Conservation (phyloP, 1,139 yeast genomes). For the Suhomyces bribrorum region DNA sequence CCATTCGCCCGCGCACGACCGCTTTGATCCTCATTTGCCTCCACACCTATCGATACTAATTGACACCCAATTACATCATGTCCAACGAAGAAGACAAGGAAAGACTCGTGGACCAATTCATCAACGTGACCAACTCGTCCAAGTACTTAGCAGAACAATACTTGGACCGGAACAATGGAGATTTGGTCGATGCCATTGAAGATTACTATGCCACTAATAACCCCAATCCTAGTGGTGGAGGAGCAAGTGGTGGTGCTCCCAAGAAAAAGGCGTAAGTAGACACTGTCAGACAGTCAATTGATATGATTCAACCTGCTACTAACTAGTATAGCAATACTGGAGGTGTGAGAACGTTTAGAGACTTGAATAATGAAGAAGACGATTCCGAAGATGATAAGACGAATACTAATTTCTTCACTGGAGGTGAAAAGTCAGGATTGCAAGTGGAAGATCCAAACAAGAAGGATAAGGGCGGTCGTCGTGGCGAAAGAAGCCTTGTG, state of each 20-base stretch:
- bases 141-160: slow-evolving; percentile 45
- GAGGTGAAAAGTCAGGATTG: slow-evolving; percentile 91
- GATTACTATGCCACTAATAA: slow-evolving; percentile 37
- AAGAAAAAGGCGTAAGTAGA: slow-evolving; percentile 9
- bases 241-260: slow-evolving; percentile 12
- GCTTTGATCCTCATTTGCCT: slow-evolving; percentile 11
- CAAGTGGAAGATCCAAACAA: slow-evolving; percentile 91
- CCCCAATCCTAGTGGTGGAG: slow-evolving; percentile 5
- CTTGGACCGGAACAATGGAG: slow-evolving; percentile 39
- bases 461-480: slow-evolving; percentile 29
- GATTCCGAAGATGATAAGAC: slow-evolving; percentile 66
- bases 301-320: slow-evolving; percentile 1
- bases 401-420: slow-evolving; percentile 81
- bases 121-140: slow-evolving; percentile 42
- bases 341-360: slow-evolving; percentile 49
- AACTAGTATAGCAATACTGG: slow-evolving; percentile 12
- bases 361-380: slow-evolving; percentile 45
- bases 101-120: slow-evolving; percentile 52
- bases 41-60: background rate
- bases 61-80: slow-evolving; percentile 15
- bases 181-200: slow-evolving; percentile 44
- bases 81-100: slow-evolving; percentile 23
- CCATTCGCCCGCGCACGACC: slow-evolving; percentile 4
- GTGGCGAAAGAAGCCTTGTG: slow-evolving; percentile 41
- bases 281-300: slow-evolving; percentile 10